A percentile compares a stretch with the other conserved stretches of the same genome.
Evolutionary conservation across 495 filamentous ascomycete species (phyloP).

Genomic region (Massariosphaeria phaeospora): DNA sequence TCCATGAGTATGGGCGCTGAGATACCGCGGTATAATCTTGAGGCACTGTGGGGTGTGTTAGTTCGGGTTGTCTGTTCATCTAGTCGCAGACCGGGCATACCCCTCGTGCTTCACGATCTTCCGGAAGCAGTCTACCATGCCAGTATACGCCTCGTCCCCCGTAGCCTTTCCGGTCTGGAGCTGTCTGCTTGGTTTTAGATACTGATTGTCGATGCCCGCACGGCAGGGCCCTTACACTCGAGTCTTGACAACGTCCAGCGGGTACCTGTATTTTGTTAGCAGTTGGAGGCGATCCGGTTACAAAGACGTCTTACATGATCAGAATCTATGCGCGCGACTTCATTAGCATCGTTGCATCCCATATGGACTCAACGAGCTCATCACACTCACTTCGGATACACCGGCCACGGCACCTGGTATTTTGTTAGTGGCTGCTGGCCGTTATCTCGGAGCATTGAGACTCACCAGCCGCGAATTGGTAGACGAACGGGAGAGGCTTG

Average conservation of each 20-base stretch:
- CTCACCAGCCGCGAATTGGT: slow-evolving; percentile 77
- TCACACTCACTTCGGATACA: slow-evolving; percentile 73
- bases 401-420: slow-evolving; percentile 70
- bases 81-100: slow-evolving; percentile 51
- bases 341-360: slow-evolving; percentile 10
- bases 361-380: not conserved
- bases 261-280: slow-evolving; percentile 67
- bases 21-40: slow-evolving; percentile 91
- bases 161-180: slow-evolving; percentile 68
- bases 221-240: slow-evolving; percentile 63
- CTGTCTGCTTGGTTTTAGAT: slow-evolving; percentile 55
- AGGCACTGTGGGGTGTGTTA: slow-evolving; percentile 53
- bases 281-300: slow-evolving; percentile 2
- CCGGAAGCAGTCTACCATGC: slow-evolving; percentile 94
- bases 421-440: slow-evolving; percentile 3
- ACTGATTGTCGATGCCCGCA: slow-evolving; percentile 1
- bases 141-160: slow-evolving; percentile 79
- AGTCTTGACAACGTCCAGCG: slow-evolving; percentile 96
- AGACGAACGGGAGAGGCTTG: slow-evolving; percentile 74
- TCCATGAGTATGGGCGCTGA: slow-evolving; percentile 96
- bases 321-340: slow-evolving; percentile 57
- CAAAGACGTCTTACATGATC: slow-evolving; percentile 59
- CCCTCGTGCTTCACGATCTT: slow-evolving; percentile 96
- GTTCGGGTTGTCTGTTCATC: not conserved
- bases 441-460: slow-evolving; percentile 29